These are phyloP conservation scores for Backusella liffmaniae DNA, from an alignment of 192 early-diverging fungal genomes.

Conservation along the genomic window DNA sequence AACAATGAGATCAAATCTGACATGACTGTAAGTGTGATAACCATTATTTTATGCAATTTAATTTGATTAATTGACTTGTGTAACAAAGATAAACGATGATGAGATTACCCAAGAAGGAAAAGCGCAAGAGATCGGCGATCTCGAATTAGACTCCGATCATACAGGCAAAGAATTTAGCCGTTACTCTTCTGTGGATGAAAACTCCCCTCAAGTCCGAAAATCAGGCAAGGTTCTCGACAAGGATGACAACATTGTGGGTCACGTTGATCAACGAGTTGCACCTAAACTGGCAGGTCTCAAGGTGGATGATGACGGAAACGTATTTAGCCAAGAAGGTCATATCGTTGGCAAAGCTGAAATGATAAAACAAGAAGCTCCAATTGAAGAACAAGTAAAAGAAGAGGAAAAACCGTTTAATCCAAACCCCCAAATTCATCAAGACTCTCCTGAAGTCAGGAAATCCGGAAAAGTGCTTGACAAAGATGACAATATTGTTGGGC, in stretches of 20 bases:
- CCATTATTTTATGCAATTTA: neutral
- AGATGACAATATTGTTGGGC: constrained; percentile 12
- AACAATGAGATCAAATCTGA: neutral
- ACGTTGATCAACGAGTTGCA: neutral
- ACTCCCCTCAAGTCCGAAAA: neutral
- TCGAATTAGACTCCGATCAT: neutral
- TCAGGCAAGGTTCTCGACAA: constrained; percentile 13
- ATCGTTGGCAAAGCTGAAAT: neutral
- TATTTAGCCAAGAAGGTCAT: neutral
- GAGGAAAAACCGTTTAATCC: neutral
- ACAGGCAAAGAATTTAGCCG: neutral
- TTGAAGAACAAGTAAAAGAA: constrained; percentile 4
- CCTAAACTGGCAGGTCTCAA: constrained; percentile 9
- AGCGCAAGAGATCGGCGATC: neutral
- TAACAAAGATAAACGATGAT: neutral
- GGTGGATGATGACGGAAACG: constrained; percentile 22
- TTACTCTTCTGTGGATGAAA: neutral
- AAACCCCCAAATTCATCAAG: neutral
- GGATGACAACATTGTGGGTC: constrained; percentile 18
- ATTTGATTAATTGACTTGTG: neutral
- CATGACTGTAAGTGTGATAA: neutral
- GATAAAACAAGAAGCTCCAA: neutral
- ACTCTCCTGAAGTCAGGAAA: constrained; percentile 12
- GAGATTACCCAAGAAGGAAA: neutral
- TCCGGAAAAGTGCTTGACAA: constrained; percentile 16